Base-by-base conservation (phyloP, 2,329 filamentous ascomycete species). In the Paracoccidioides lutzii region DNA sequence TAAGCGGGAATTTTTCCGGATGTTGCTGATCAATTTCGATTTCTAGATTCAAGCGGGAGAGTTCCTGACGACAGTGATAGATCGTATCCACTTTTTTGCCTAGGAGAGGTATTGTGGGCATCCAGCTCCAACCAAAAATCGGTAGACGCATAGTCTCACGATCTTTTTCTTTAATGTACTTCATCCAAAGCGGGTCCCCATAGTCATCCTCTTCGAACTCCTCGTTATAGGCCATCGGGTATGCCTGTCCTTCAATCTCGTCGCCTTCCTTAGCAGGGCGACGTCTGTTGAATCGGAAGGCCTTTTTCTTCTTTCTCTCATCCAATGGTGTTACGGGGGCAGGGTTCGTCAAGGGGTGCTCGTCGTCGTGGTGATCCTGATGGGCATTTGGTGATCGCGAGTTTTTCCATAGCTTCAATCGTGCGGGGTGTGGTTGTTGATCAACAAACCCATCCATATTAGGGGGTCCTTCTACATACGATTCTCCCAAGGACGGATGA, bases 11-110 rank as follows among this genome's bases (percentile, higher is more conserved):
- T 4, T 85, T 82, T 61, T 96, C 90, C 0, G 87, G 85, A 51
- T 93, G 78, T 54, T 85, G 79, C 67, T 98, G 93, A 61, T 97
- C 93, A 46, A 85, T 76, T 63, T 96, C 90, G 54, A 98, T 96
- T 67, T 97, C 90, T 53, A 90, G 66, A 62, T 97, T 98, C 15
- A 97, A 76, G 12, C 88, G 82, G 15, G 93, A 90, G 33, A 98
- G 71, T 68, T 97, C 86, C 60, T 84, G 82, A 3, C 93, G 87
- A 63, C 89, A 94, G 75, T 90, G 87, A 66, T 94, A 90, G 61
- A 98, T 97, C 0, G 87, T 91, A 67, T 98, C 93, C 1, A 96
- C 90, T 70, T 97, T 96, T 68, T 88, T 85, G 54, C 88, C 90
- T 52, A 95, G 69, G 0, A 90, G 72, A 4, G 87, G 88, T n/a